Base-by-base conservation (phyloP, 2,329 filamentous ascomycete species). In the Diaporthe citrichinensis region DNA sequence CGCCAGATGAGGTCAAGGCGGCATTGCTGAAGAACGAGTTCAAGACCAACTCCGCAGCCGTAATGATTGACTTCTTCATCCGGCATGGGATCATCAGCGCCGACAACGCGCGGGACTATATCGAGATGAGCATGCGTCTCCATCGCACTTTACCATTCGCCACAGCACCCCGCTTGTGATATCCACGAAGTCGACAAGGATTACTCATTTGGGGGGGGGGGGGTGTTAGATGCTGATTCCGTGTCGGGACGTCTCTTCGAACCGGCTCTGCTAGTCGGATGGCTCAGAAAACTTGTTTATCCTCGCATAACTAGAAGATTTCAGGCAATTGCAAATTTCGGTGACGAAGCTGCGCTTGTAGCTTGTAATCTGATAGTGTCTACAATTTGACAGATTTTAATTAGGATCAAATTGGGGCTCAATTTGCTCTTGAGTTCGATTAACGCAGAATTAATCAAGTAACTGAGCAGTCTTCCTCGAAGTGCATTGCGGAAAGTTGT, bases 41-140 rank as follows among this genome's bases (percentile, higher is more conserved):
- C 86, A 98, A 98, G 87, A 93, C 95, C 0, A 97, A 97, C 80
- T 95, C 94, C 79, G 92, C 93, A 39, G 81, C 93, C 34, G 92
- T 96, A 67, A 87, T 96, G 85, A 87, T 97, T 68, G 94, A 97
- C 80, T 98, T 98, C 82, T 91, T 97, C 79, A 86, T 97, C 61
- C 86, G 95, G 34, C 94, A 95, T 82, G 94, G 94, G 0, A 86
- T 95, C 69, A 81, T 97, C 76, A 96, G 91, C 1, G 84, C 89
- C 0, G 94, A 95, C 81, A 92, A 91, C 75, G 94, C 97, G 84
- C 86, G 85, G 72, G 89, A 94, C 78, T 96, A 93, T 81, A 85
- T 93, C 59, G 92, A 95, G 82, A 94, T 97, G 76, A 84, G 83
- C 61, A 82, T 80, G 72, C 82, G 88, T 46, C 76, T 90, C 77